Evolutionary conservation across 495 filamentous ascomycete genomes (phyloP).

Genomic region (Rhypophila decipiens): DNA sequence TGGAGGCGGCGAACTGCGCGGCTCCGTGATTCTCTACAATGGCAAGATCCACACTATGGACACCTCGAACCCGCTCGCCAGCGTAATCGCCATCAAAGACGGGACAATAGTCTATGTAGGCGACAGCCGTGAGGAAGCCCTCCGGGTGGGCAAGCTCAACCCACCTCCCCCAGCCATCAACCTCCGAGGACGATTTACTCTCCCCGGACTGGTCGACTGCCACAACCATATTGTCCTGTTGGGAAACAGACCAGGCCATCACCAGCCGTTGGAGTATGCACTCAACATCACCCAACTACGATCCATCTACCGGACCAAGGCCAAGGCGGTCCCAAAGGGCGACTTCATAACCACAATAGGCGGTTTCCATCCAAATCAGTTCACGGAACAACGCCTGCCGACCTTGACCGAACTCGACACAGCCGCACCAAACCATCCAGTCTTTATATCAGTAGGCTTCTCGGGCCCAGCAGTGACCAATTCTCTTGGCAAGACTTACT

Average conservation of each 20-base stretch:
- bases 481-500: conserved; percentile 13
- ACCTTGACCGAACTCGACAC: conserved; percentile 19
- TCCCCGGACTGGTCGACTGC: conserved; percentile 21
- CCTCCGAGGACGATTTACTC: conserved; percentile 11
- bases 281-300: conserved; percentile 15
- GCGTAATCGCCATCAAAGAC: conserved; percentile 16
- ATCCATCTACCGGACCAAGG: conserved; percentile 2
- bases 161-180: conserved; percentile 4
- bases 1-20: too few relatives aligned
- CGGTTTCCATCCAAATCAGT: conserved; percentile 20
- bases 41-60: conserved; percentile 21
- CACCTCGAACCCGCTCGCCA: conserved; percentile 6
- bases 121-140: conserved; percentile 10
- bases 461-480: conserved; percentile 18
- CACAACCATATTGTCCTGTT: conserved; percentile 24
- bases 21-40: conserved; percentile 17
- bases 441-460: conserved; percentile 17
- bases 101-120: conserved; percentile 21
- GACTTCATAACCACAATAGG: conserved; percentile 22
- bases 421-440: conserved; percentile 15
- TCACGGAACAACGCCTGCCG: conserved; percentile 16
- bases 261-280: conserved; percentile 20
- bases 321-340: conserved; percentile 4
- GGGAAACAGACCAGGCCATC: conserved; percentile 20
- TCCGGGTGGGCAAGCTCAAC: neutral